A percentile compares a stretch with the other conserved stretches of the same genome.
These are phyloP conservation scores for Phytophthora brassicae DNA, from an alignment of 352 stramenopile genomes.

Conservation along the genomic window DNA sequence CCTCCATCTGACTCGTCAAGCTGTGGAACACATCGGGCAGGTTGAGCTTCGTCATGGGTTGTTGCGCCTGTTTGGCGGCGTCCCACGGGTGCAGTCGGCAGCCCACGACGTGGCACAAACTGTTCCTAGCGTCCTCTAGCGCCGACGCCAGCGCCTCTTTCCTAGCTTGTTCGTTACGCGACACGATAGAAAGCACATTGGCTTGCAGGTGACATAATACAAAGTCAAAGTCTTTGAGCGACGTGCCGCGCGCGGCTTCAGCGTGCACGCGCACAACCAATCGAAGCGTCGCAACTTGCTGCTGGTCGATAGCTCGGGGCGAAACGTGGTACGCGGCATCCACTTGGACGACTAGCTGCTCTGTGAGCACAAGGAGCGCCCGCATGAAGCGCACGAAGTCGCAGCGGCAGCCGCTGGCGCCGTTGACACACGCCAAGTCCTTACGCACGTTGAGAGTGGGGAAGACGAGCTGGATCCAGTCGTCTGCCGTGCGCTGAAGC, in stretches of 20 bases:
- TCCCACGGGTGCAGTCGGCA: conserved; percentile 51
- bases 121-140: conserved; percentile 41
- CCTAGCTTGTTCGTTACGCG: conserved; percentile 15
- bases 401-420: conserved; percentile 42
- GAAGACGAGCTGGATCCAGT: conserved; percentile 44
- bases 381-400: conserved; percentile 51
- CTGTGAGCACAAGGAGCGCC: conserved; percentile 44
- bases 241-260: conserved; percentile 16
- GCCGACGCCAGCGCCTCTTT: conserved; percentile 14
- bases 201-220: conserved; percentile 62
- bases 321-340: conserved; percentile 50
- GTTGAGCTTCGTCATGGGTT: conserved; percentile 34
- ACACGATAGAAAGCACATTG: conserved; percentile 37
- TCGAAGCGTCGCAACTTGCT: conserved; percentile 49
- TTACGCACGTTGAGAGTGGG: conserved; percentile 27
- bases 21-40: conserved; percentile 74
- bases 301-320: no score
- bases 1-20: conserved; percentile 56
- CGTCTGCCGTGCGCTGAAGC: conserved; percentile 31
- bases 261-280: conserved; percentile 49
- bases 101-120: conserved; percentile 65
- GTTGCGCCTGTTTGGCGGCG: background rate
- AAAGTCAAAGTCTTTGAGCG: conserved; percentile 62
- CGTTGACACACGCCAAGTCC: conserved; percentile 52
- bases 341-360: conserved; percentile 39